Evolutionary conservation across 345 rosid species (phyloP).

Genomic region (Brassica rapa): DNA sequence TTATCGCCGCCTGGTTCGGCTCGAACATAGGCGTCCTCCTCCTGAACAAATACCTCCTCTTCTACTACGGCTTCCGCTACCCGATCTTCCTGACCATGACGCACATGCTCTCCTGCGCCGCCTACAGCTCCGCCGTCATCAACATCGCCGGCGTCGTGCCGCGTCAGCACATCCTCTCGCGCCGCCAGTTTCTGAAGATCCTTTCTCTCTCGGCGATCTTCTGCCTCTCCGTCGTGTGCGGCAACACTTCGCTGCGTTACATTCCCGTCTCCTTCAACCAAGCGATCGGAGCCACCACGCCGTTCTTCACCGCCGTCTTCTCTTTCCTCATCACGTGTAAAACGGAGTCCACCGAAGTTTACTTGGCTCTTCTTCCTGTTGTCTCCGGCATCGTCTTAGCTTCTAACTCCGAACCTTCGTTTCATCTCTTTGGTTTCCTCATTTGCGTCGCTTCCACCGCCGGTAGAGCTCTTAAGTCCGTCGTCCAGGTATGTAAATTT

Average conservation of each 20-base stretch:
- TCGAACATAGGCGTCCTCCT: conserved; percentile 98
- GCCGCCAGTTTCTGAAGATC: conserved; percentile 80
- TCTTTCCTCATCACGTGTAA: conserved; percentile 79
- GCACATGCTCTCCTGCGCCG: conserved; percentile 89
- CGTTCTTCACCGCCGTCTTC: conserved; percentile 94
- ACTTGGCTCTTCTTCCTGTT: conserved; percentile 79
- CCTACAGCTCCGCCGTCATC: conserved; percentile 75
- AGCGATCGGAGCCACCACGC: conserved; percentile 97
- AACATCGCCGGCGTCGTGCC: conserved; percentile 77
- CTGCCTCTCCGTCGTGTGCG: conserved; percentile 94
- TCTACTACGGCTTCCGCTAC: conserved; percentile 82
- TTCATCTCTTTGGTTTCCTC: conserved; percentile 86
- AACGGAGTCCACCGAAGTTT: conserved; percentile 82
- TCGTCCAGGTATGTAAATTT: not conserved
- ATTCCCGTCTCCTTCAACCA: conserved; percentile 95
- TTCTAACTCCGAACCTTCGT: conserved; percentile 85
- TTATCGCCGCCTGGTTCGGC: conserved; percentile 84
- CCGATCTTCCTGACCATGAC: conserved; percentile 94
- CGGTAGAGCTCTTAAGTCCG: not conserved
- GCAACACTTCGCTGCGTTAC: conserved; percentile 88
- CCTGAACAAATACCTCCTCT: conserved; percentile 91
- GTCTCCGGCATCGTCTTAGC: conserved; percentile 90
- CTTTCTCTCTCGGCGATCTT: conserved; percentile 80
- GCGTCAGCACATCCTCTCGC: conserved; percentile 73
- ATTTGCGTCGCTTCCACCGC: conserved; percentile 72